Base-by-base conservation (phyloP, 192 early-diverging fungal genomes). In the Thamnidium elegans region DNA sequence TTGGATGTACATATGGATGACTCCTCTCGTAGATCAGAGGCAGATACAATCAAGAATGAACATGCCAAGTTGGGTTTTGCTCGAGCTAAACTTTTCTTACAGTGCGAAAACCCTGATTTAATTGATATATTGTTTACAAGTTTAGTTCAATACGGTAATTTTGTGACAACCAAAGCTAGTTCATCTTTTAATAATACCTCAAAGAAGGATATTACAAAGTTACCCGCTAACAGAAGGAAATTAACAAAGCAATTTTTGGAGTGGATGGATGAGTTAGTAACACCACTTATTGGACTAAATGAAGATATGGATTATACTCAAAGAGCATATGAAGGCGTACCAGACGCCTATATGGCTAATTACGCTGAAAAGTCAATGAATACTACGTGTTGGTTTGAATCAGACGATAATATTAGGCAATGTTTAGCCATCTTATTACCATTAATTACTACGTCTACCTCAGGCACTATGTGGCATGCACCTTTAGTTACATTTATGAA, bases 211-310 rank as follows among this genome's bases (percentile, higher is more conserved):
- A 58, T 32, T 4, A 26, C 60, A 9, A 23, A 17, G 5, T 5
- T 51, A 23, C 63, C 69, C 9, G 56, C 58, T 11, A 61, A 66
- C 19, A 36, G 69, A 52, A 36, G 69, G 8, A 62, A 64, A 20
- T 19, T 73, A 14, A 63, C 66, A 20, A 36, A 15, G 6, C 36
- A 51, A 23, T 54, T 63, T 23, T 39, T 73, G 11, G 52, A 62
- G 50, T 73, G 72, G 72, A 68, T 73, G 50, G 72, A 73, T 47
- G 66, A 68, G 23, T 31, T 67, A 15, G 72, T 73, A 20, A 50
- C 21, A 52, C 59, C 59, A 2, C n/a, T 62, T 17, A 63, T 72
- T n/a, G 71, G 65, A 31, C 31, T 72, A 10, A 39, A 50, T 42
- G 47, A 64, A 14, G 51, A 64, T 19, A 19, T 17, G 3, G 60